These are phyloP conservation scores for Metarhizium sp. DNA, from an alignment of 2,329 filamentous ascomycete species.

Conservation along the genomic window DNA sequence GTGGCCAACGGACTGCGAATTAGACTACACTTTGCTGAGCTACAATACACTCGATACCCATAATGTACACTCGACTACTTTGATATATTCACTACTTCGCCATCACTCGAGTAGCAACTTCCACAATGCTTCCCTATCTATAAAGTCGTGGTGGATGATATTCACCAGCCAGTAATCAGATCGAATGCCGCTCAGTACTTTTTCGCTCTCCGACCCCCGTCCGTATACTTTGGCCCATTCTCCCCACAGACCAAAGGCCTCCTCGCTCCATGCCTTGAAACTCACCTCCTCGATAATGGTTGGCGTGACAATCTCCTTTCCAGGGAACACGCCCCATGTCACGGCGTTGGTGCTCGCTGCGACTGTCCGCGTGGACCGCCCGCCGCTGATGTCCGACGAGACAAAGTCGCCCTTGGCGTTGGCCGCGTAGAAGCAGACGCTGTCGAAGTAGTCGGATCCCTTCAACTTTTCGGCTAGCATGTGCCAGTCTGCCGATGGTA, in stretches of 20 bases:
- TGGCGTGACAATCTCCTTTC: conserved; percentile 91
- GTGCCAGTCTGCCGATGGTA: conserved; percentile 64
- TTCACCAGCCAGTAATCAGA: conserved; percentile 83
- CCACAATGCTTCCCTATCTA: conserved; percentile 66
- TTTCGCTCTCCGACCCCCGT: conserved; percentile 60
- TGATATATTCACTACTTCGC: neutral
- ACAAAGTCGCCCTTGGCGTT: conserved; percentile 72
- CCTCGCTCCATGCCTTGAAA: conserved; percentile 89
- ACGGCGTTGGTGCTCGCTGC: conserved; percentile 74
- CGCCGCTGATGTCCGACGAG: conserved; percentile 49
- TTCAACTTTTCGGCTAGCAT: conserved; percentile 54
- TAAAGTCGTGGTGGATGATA: conserved; percentile 72
- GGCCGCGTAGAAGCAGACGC: conserved; percentile 79
- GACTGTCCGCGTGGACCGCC: conserved; percentile 21
- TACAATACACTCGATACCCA: neutral
- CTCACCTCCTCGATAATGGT: conserved; percentile 95
- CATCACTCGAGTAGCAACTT: conserved; percentile 42
- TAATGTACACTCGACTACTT: neutral
- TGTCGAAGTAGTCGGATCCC: conserved; percentile 47
- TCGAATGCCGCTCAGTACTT: conserved; percentile 57
- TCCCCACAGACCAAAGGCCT: conserved; percentile 90
- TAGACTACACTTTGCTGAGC: neutral
- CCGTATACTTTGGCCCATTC: conserved; percentile 90
- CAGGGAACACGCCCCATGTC: conserved; percentile 92
- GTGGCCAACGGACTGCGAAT: too few relatives aligned